These are phyloP conservation scores for Fraxinus cuspidata DNA, from an alignment of 257 asterid genomes.

Conservation along the genomic window DNA sequence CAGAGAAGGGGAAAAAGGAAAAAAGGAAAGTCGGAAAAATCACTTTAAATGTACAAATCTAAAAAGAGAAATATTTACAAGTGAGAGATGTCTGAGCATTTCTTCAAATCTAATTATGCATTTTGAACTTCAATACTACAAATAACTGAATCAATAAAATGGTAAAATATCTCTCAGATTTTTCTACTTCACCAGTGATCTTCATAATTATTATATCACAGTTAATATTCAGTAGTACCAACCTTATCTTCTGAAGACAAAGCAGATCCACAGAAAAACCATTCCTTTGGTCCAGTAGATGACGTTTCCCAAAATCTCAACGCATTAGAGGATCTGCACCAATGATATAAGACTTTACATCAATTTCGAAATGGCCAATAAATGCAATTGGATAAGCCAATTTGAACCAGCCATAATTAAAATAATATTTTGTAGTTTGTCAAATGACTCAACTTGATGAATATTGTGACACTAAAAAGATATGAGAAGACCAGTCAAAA, in stretches of 20 bases:
- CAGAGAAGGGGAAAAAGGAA: neutral
- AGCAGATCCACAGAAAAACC: constrained; percentile 90
- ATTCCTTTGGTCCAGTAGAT: constrained; percentile 47
- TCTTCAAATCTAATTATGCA: neutral
- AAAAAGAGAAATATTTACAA: neutral
- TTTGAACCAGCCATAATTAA: neutral
- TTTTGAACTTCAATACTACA: neutral
- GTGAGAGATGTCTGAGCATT: neutral
- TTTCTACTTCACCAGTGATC: neutral
- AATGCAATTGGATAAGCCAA: neutral
- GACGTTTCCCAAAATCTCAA: constrained; percentile 44
- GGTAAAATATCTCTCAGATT: neutral
- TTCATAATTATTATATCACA: neutral
- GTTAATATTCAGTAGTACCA: constrained; percentile 16
- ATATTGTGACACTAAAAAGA: neutral
- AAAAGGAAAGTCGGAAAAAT: neutral
- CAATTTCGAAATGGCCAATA: neutral
- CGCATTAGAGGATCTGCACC: constrained; percentile 45
- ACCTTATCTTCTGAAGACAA: constrained; percentile 85
- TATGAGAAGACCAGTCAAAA: no score
- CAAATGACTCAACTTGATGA: neutral
- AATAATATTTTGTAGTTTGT: neutral
- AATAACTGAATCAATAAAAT: neutral
- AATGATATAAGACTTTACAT: constrained; percentile 7
- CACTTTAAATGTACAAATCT: neutral